Conservation (phyloP, 169 alveolate genomes). For the Plasmodium blacklocki region DNA sequence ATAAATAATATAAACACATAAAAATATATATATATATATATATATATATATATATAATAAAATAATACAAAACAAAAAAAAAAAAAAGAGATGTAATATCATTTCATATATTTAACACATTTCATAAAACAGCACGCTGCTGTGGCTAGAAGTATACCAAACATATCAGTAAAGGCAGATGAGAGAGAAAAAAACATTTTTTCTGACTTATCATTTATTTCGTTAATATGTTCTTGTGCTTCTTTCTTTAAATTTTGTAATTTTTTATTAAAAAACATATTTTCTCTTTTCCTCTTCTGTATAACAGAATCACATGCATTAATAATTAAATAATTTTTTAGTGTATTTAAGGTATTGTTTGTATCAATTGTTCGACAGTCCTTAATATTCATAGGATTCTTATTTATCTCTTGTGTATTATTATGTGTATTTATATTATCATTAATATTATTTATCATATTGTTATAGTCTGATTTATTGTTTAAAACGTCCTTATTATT, state of each 20-base stretch:
- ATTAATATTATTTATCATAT: not conserved
- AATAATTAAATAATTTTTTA: constrained; percentile 51
- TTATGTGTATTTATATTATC: constrained; percentile 6
- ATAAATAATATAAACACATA: not conserved
- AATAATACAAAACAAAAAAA: not conserved
- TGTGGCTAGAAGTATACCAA: constrained; percentile 54
- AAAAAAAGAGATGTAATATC: not conserved
- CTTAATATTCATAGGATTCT: not conserved
- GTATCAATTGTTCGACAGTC: not conserved
- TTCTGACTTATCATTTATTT: constrained; percentile 48
- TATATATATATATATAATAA: not conserved
- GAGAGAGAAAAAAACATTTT: constrained; percentile 72
- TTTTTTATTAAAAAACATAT: constrained; percentile 53
- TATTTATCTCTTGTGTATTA: not conserved
- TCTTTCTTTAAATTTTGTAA: constrained; percentile 60
- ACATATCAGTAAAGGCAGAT: constrained; percentile 70
- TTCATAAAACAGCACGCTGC: constrained; percentile 20
- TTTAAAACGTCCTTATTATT: not conserved
- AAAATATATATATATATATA: not conserved
- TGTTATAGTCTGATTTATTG: not conserved
- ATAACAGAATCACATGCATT: constrained; percentile 54
- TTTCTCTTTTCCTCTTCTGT: constrained; percentile 50
- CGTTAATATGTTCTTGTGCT: constrained; percentile 38
- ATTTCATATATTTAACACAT: constrained; percentile 18
- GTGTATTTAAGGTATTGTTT: constrained; percentile 29